Percentiles rank a stretch among this genome's conserved stretches.
Conservation (phyloP, 2,329 filamentous ascomycete genomes). For the Pyrenochaeta sp. region DNA sequence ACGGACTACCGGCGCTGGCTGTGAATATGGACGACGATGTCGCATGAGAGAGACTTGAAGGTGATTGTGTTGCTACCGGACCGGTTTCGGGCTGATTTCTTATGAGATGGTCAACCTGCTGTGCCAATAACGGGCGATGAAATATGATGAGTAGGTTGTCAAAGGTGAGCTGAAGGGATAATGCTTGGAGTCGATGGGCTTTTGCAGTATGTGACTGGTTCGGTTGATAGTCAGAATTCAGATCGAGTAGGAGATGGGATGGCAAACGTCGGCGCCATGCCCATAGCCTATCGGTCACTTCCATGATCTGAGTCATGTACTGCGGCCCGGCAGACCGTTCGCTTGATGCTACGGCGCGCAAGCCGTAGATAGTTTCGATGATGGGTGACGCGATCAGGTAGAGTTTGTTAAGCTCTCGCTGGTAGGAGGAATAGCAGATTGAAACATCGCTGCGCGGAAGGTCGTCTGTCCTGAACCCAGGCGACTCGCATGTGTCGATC, state of each 20-base stretch:
- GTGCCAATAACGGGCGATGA: constrained; percentile 53
- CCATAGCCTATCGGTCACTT: constrained; percentile 28
- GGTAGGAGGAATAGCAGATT: constrained; percentile 21
- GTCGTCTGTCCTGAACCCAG: constrained; percentile 26
- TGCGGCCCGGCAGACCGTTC: constrained; percentile 10
- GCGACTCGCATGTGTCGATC: constrained; percentile 43
- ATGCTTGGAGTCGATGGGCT: constrained; percentile 46
- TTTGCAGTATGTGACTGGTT: constrained; percentile 15
- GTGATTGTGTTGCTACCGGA: constrained; percentile 7
- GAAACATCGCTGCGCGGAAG: background rate
- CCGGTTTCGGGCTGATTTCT: constrained; percentile 16
- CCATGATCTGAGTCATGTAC: constrained; percentile 24
- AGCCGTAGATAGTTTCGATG: constrained; percentile 39
- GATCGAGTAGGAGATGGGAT: constrained; percentile 27
- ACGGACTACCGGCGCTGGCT: constrained; percentile 6
- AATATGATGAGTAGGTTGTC: constrained; percentile 56
- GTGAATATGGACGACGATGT: constrained; percentile 10
- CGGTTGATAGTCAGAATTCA: constrained; percentile 24
- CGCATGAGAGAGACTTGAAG: constrained; percentile 4
- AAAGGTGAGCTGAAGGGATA: constrained; percentile 56
- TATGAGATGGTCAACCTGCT: constrained; percentile 44
- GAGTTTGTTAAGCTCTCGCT: constrained; percentile 38
- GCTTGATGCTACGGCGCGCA: constrained; percentile 14
- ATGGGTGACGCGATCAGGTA: constrained; percentile 43
- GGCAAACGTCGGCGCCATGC: constrained; percentile 37